Conservation (phyloP, 805 yeast genomes). For the Suhomyces sp. region DNA sequence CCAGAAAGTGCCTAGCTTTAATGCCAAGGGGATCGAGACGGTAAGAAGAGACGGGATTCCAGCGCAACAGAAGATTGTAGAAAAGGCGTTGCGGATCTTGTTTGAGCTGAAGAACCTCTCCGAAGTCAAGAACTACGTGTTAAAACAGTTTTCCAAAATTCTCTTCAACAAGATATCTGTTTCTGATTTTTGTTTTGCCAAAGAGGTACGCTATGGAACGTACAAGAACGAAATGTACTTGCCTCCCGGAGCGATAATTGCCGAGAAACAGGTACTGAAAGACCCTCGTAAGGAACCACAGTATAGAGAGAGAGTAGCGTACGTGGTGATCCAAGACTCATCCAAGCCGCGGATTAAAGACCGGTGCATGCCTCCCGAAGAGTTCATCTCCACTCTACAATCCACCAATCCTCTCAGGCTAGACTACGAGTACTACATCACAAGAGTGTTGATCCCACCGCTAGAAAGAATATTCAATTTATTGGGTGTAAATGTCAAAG, state of each 20-base stretch:
- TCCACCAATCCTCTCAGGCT: constrained; percentile 42
- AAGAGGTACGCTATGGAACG: constrained; percentile 80
- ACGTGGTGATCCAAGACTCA: constrained; percentile 62
- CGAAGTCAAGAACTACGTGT: constrained; percentile 60
- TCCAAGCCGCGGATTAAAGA: constrained; percentile 65
- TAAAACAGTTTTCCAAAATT: constrained; percentile 65
- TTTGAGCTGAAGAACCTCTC: constrained; percentile 76
- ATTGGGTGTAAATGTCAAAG: constrained; percentile 73
- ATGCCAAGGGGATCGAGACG: constrained; percentile 96
- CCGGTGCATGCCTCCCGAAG: constrained; percentile 76
- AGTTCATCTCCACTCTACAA: constrained; percentile 45
- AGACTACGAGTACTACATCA: constrained; percentile 84
- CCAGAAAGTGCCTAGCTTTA: constrained; percentile 65
- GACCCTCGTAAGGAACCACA: constrained; percentile 84
- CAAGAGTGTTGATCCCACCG: constrained; percentile 84
- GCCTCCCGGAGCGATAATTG: constrained; percentile 90
- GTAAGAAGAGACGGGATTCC: constrained; percentile 93
- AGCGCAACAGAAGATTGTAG: constrained; percentile 82
- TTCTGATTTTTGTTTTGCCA: constrained; percentile 88
- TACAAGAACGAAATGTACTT: constrained; percentile 69
- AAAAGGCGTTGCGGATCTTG: constrained; percentile 59
- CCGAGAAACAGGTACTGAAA: constrained; percentile 54
- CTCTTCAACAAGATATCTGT: constrained; percentile 59
- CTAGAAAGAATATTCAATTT: constrained; percentile 78
- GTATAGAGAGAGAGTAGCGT: constrained; percentile 84